Evolutionary conservation across 1,139 yeast genomes (phyloP).

Genomic region (Kodamaea plutei): DNA sequence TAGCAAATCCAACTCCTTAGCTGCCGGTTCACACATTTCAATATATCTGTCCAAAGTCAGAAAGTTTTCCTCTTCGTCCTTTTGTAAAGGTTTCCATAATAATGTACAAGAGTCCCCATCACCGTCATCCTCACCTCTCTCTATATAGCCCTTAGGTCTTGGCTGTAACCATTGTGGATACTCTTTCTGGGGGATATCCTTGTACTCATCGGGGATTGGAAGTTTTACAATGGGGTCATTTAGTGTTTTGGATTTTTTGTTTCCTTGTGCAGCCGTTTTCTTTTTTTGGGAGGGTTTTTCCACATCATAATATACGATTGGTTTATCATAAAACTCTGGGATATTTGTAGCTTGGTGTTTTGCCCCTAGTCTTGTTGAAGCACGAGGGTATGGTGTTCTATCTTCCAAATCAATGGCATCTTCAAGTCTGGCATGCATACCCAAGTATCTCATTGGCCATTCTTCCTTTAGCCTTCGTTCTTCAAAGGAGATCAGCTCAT

Average conservation of each 20-base stretch:
- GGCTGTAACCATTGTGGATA: slow-evolving; percentile 77
- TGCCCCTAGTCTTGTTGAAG: slow-evolving; percentile 73
- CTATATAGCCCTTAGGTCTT: slow-evolving; percentile 76
- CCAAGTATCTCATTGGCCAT: slow-evolving; percentile 81
- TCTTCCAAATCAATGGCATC: slow-evolving; percentile 80
- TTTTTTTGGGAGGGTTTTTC: slow-evolving; percentile 19
- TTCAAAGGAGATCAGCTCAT: slow-evolving; percentile 34
- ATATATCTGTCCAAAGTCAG: slow-evolving; percentile 51
- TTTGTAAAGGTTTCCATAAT: slow-evolving; percentile 58
- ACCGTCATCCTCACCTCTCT: slow-evolving; percentile 73
- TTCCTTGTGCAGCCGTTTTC: slow-evolving; percentile 11
- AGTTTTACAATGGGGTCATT: slow-evolving; percentile 24
- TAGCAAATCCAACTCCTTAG: slow-evolving; percentile 36
- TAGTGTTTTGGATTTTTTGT: slow-evolving; percentile 18
- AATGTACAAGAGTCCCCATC: slow-evolving; percentile 53
- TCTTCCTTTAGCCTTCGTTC: slow-evolving; percentile 55
- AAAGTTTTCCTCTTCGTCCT: slow-evolving; percentile 29
- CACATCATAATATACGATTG: slow-evolving; percentile 63
- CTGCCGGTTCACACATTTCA: slow-evolving; percentile 50
- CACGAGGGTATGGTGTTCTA: slow-evolving; percentile 73
- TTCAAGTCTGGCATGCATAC: slow-evolving; percentile 70
- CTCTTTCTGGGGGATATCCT: slow-evolving; percentile 37
- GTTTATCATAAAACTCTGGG: slow-evolving; percentile 65
- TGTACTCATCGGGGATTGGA: slow-evolving; percentile 46
- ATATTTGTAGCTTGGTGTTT: slow-evolving; percentile 68